A percentile compares a stretch with the other conserved stretches of the same genome.
Evolutionary conservation across 257 asterid species (phyloP).

Genomic region (Gynochthodes officinalis): DNA sequence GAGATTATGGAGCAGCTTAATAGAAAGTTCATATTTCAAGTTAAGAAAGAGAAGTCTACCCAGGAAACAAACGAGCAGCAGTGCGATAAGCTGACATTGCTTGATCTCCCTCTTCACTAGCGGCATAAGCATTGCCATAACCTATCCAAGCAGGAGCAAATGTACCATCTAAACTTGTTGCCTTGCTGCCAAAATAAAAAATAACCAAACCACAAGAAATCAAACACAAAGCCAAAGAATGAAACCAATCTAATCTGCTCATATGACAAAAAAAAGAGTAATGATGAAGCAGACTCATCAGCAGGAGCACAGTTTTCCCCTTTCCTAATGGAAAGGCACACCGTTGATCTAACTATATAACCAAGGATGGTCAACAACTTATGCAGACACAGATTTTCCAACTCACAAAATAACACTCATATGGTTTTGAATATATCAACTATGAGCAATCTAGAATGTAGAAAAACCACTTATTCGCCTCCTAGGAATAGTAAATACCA

Average conservation of each 20-base stretch:
- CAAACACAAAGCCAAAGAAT: not conserved
- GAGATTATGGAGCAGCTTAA: not conserved
- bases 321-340: not conserved
- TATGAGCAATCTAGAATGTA: not conserved
- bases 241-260: not conserved
- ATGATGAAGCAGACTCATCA: not conserved
- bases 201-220: slow-evolving; percentile 16
- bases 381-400: not conserved
- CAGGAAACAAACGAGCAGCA: slow-evolving; percentile 98
- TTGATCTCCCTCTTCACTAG: slow-evolving; percentile 98
- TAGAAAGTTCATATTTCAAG: not conserved
- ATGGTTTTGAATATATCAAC: not conserved
- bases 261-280: not conserved
- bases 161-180: slow-evolving; percentile 91
- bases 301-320: not conserved
- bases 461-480: not conserved
- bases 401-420: not conserved
- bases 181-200: slow-evolving; percentile 66
- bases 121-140: slow-evolving; percentile 90
- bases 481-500: slow-evolving; percentile 43
- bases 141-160: slow-evolving; percentile 99
- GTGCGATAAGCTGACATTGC: slow-evolving; percentile 99
- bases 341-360: not conserved
- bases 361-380: not conserved
- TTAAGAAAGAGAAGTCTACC: slow-evolving; percentile 40